Base-by-base conservation (phyloP, 1,284 basidiomycete genomes). In the Tilletia setariae region DNA sequence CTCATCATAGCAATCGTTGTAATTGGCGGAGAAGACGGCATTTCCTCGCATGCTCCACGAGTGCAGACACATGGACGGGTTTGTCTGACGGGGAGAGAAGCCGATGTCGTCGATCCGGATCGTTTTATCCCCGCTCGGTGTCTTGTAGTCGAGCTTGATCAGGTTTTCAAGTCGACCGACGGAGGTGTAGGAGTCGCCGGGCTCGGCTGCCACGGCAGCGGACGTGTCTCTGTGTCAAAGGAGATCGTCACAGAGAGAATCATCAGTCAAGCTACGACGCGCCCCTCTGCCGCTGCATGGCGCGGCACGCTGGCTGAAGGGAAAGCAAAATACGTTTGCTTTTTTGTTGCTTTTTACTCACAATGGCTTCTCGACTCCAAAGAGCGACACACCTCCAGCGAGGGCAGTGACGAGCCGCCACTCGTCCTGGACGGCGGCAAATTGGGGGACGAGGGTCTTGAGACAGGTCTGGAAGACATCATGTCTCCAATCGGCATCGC, bases 181-280 rank as follows among this genome's bases (percentile, higher is more conserved):
- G 35, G 63, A 64, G 25, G 63, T 64, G 63, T 64, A 64, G 11
- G 63, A 40, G 63, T 64, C 63, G 2, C 63, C 28, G 28, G 28
- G 19, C 16, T 64, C 42, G 42, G n/a, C n/a, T n/a, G n/a, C n/a
- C n/a, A n/a, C n/a, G n/a, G n/a, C n/a, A n/a, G n/a, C n/a, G n/a
- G n/a, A n/a, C n/a, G n/a, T n/a, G n/a, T n/a, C n/a, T n/a, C n/a
- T n/a, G n/a, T n/a, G n/a, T n/a, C n/a, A n/a, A n/a, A n/a, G n/a
- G n/a, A n/a, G n/a, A n/a, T n/a, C n/a, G n/a, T n/a, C n/a, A n/a
- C n/a, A n/a, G n/a, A n/a, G n/a, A n/a, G n/a, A n/a, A n/a, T n/a
- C n/a, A n/a, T n/a, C n/a, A n/a, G n/a, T n/a, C n/a, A n/a, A n/a
- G n/a, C n/a, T n/a, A n/a, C n/a, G n/a, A n/a, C n/a, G n/a, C n/a